phyloP scores from a whole-genome alignment of 345 rosid species.

The Salix viminalis region DNA sequence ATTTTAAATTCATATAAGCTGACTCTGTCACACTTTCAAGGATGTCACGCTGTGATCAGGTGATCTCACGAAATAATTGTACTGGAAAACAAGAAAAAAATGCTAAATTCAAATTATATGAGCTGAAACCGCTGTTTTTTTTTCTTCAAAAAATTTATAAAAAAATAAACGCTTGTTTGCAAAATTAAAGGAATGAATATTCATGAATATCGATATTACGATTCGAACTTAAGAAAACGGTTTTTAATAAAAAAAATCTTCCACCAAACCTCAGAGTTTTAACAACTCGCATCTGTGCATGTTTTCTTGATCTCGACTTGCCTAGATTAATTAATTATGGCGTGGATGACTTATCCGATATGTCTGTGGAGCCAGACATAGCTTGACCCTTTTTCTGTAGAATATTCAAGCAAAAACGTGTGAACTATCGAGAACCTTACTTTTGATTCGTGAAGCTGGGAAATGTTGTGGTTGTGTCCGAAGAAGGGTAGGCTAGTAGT shows the following conservation, averaged over 20 bases:
- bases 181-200: too few species aligned
- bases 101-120: too few species aligned
- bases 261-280: too few species aligned
- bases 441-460: neutral
- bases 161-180: too few species aligned
- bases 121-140: too few species aligned
- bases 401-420: neutral
- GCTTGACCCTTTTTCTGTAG: neutral
- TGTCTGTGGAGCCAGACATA: neutral
- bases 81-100: neutral
- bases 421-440: neutral
- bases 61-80: neutral
- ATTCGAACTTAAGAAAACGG: too few species aligned
- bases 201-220: too few species aligned
- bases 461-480: neutral
- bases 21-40: neutral
- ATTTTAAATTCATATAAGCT: neutral
- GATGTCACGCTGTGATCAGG: neutral
- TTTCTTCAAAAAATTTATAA: too few species aligned
- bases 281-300: too few species aligned
- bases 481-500: neutral
- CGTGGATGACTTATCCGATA: neutral
- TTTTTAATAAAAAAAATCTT: too few species aligned
- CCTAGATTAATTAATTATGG: neutral
- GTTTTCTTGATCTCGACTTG: neutral